Percentiles rank a stretch among this genome's conserved stretches.
Conservation (phyloP, 306 rosid genomes). For the Lathyrus aphaca region DNA sequence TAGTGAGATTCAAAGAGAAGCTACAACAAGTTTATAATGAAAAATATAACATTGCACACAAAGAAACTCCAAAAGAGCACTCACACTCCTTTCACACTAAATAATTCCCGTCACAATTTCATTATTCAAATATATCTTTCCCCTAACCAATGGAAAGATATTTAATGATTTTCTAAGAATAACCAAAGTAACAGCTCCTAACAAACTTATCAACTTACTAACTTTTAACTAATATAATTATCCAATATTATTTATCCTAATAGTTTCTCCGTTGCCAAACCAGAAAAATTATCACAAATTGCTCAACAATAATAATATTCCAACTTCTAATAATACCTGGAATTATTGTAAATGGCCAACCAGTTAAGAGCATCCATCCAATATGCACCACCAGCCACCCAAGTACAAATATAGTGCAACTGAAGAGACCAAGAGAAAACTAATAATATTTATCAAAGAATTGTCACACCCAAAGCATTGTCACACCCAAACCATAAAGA, state of each 20-base stretch:
- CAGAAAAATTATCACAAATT: neutral
- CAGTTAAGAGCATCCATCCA: neutral
- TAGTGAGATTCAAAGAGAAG: neutral
- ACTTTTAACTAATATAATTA: neutral
- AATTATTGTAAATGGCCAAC: slow-evolving; percentile 1
- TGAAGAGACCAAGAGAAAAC: neutral
- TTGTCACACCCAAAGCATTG: neutral
- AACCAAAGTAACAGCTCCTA: neutral
- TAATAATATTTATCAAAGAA: neutral
- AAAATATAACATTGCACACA: neutral
- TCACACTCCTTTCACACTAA: neutral
- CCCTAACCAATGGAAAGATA: neutral
- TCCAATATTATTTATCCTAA: neutral
- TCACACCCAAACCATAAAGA: too few species aligned
- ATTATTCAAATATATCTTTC: neutral
- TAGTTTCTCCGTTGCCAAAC: neutral
- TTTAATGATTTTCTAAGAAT: neutral
- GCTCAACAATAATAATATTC: neutral
- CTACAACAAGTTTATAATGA: neutral
- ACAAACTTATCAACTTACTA: neutral
- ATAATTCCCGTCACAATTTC: neutral
- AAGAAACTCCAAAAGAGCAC: neutral
- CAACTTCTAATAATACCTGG: slow-evolving; percentile 1
- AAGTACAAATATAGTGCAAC: neutral
- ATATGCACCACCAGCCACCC: neutral